Evolutionary conservation across 208 protist genomes (phyloP), one percentile per base, ranked within the genome.

Genomic region (Angomonas deanei): DNA sequence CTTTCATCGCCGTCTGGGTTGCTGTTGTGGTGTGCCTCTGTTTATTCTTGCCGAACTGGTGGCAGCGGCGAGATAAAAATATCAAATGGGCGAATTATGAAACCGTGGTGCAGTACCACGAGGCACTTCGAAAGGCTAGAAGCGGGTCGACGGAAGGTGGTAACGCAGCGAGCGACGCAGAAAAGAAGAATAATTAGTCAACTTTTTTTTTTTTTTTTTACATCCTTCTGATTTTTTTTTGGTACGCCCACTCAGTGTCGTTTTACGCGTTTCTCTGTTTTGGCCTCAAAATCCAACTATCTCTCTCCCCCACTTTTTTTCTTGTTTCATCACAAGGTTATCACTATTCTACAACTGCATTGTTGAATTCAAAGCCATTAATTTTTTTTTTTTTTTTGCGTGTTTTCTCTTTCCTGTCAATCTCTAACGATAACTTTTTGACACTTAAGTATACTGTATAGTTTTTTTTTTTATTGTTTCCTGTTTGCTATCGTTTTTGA

Each of bases 41-140:
- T 3, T 61, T 89, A 5, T 91, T 72, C 53, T 64, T 78, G 13
- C 89, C 89, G 10, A 95, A 95, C 72, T 95, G 89, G 86, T 73
- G 68, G 26, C 84, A 93, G 59, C 58, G 61, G 36, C 68, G 64
- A 0, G 86, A 95, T 67, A 36, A 61, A 0, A 68, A 78, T 26
- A 64, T 92, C 48, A 69, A 70, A 53, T 93, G 72, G 68, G 81
- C 77, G 0, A 63, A 82, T 61, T 66, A 87, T 34, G 70, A n/a
- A 0, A 70, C 68, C 15, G 82, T 89, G 34, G 76, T 75, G 33
- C 15, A 77, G 31, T 93, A 89, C 68, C 82, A 93, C 49, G 57
- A 76, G 33, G 60, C 70, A 34, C 82, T 81, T 33, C 48, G 19
- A 21, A 19, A 50, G 15, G 42, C 42, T 10, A 50, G 23, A n/a